These are phyloP conservation scores for Scutellaria barbata DNA, from an alignment of 257 asterid species.

Conservation along the genomic window DNA sequence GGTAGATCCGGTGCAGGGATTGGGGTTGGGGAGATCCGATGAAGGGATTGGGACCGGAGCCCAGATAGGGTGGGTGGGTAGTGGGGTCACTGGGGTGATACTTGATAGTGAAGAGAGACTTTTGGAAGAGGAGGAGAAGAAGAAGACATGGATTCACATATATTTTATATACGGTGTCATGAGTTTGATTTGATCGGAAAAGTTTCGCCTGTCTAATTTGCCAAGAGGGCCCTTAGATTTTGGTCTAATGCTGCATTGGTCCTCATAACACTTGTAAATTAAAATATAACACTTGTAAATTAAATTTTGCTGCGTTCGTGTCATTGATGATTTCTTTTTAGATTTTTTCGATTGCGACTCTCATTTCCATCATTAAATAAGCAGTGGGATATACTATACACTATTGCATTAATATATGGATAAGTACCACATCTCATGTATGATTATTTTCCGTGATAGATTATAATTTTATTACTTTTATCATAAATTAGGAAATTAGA, in stretches of 20 bases:
- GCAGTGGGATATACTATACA: too few species aligned
- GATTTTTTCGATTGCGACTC: too few species aligned
- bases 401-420: too few species aligned
- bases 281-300: too few species aligned
- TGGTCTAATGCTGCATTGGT: not conserved
- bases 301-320: not conserved
- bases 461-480: too few species aligned
- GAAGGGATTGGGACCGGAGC: conserved; percentile 37
- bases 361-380: too few species aligned
- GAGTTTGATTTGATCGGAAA: conserved; percentile 1
- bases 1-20: conserved; percentile 39
- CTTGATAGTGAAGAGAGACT: conserved; percentile 40
- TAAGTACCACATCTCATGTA: too few species aligned
- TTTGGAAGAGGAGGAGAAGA: conserved; percentile 38
- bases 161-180: not conserved
- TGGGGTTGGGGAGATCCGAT: conserved; percentile 42
- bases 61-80: conserved; percentile 6
- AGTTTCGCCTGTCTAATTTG: not conserved
- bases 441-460: too few species aligned
- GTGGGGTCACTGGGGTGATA: conserved; percentile 9
- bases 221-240: not conserved
- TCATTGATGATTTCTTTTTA: too few species aligned
- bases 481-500: too few species aligned
- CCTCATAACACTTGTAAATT: not conserved
- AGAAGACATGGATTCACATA: conserved; percentile 37